These are phyloP conservation scores for Amanita polypyramis DNA, from an alignment of 768 basidiomycete genomes.

Conservation along the genomic window DNA sequence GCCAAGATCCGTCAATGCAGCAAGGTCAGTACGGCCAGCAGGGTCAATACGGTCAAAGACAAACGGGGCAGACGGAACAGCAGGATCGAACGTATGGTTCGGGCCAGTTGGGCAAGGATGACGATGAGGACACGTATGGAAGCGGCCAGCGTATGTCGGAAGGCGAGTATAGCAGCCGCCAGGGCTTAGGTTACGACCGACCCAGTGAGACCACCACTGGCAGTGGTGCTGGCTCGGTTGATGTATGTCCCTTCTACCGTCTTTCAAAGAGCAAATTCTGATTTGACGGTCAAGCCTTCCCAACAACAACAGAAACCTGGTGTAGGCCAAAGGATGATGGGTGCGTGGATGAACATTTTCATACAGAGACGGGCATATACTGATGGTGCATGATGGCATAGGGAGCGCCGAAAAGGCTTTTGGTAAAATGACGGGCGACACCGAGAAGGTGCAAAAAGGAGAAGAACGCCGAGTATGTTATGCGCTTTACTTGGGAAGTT, in stretches of 20 bases:
- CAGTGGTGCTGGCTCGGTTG: neutral
- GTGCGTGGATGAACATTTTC: neutral
- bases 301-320: neutral
- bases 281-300: neutral
- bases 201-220: neutral
- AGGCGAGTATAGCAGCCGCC: neutral
- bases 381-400: neutral
- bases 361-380: neutral
- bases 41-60: neutral
- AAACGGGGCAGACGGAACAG: neutral
- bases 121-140: neutral
- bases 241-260: neutral
- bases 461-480: neutral
- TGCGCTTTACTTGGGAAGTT: neutral
- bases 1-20: neutral
- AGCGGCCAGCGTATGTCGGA: neutral
- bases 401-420: constrained; percentile 1
- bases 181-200: neutral
- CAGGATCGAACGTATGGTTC: neutral
- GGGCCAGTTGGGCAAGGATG: neutral
- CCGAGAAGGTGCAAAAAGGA: neutral
- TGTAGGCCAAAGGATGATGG: constrained; percentile 1
- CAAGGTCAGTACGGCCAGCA: neutral
- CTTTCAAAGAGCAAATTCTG: neutral
- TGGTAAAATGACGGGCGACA: constrained; percentile 6